Percentiles rank a stretch among this genome's conserved stretches.
Evolutionary conservation across 192 early-diverging fungal genomes (phyloP).

Genomic region (Hyaloraphidium curvatum): DNA sequence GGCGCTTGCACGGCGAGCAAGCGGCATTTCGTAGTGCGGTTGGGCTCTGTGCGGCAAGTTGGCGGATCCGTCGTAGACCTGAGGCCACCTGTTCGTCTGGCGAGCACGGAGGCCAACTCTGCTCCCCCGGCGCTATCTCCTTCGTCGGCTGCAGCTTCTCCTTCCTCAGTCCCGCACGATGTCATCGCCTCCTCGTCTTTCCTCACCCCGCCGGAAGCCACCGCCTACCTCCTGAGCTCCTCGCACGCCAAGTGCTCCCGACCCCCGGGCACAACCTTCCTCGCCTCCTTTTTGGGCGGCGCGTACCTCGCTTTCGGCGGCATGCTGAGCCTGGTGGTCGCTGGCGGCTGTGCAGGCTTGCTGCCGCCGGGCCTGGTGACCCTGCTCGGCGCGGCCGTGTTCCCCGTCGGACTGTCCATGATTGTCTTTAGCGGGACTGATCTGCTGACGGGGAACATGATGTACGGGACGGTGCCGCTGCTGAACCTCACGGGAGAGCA

Average conservation of each 20-base stretch:
- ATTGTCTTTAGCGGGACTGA: conserved; percentile 1
- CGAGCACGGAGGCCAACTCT: no score
- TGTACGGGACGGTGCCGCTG: background rate
- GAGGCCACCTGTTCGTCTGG: no score
- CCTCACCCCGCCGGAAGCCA: background rate
- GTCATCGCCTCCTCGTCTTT: background rate
- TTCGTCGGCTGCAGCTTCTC: no score
- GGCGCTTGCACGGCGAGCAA: no score
- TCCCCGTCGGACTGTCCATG: conserved; percentile 2
- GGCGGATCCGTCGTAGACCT: no score
- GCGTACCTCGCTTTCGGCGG: conserved; percentile 2
- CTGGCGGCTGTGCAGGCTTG: background rate
- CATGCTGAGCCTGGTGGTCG: background rate
- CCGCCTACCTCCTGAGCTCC: background rate
- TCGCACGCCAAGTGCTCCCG: conserved; percentile 1
- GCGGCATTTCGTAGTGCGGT: no score
- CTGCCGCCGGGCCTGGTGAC: background rate
- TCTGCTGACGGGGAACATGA: conserved; percentile 1
- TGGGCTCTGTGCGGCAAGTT: no score
- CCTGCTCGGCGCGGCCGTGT: background rate
- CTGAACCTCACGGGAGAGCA: background rate
- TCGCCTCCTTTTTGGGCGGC: background rate
- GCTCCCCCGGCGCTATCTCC: no score
- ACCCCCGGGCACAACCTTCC: background rate
- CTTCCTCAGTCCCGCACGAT: background rate